Conservation (phyloP, 2,329 filamentous ascomycete species). For the Fusarium sacchari region DNA sequence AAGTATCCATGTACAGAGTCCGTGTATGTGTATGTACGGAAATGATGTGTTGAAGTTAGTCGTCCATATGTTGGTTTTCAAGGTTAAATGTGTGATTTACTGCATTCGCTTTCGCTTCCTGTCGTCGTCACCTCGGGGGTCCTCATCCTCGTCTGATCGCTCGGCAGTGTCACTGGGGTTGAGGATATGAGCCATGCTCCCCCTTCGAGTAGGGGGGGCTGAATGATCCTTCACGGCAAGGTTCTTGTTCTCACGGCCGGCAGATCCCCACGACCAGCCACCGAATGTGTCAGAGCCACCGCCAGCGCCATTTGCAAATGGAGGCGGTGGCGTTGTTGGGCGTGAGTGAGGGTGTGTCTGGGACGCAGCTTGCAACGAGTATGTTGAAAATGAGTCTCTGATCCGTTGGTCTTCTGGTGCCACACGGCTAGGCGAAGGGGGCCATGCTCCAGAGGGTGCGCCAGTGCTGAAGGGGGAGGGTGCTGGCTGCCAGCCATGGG, state of each 20-base stretch:
- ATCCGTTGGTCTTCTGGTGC: slow-evolving; percentile 64
- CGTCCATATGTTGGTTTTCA: background rate
- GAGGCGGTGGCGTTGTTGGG: slow-evolving; percentile 63
- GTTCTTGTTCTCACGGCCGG: slow-evolving; percentile 61
- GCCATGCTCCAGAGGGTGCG: slow-evolving; percentile 61
- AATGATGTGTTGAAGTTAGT: background rate
- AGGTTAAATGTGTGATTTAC: slow-evolving; percentile 55
- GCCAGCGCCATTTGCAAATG: slow-evolving; percentile 57
- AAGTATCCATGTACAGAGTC: slow-evolving; percentile 8
- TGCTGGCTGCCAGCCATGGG: slow-evolving; percentile 77
- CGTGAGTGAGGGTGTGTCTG: slow-evolving; percentile 60
- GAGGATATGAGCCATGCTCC: slow-evolving; percentile 72
- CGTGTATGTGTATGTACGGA: slow-evolving; percentile 25
- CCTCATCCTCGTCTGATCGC: slow-evolving; percentile 66
- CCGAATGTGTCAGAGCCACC: slow-evolving; percentile 58
- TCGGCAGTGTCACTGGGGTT: slow-evolving; percentile 68
- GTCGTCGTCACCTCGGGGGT: slow-evolving; percentile 65
- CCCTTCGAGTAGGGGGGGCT: slow-evolving; percentile 64
- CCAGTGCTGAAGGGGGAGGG: slow-evolving; percentile 74
- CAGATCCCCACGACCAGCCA: slow-evolving; percentile 66
- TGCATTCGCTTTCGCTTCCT: slow-evolving; percentile 70
- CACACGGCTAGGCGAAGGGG: slow-evolving; percentile 63
- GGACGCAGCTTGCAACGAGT: slow-evolving; percentile 59
- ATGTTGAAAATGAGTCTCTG: slow-evolving; percentile 66
- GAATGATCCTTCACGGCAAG: slow-evolving; percentile 65